Evolutionary conservation across 2,329 filamentous ascomycete genomes (phyloP).

Genomic region (Drechmeria coniospora): DNA sequence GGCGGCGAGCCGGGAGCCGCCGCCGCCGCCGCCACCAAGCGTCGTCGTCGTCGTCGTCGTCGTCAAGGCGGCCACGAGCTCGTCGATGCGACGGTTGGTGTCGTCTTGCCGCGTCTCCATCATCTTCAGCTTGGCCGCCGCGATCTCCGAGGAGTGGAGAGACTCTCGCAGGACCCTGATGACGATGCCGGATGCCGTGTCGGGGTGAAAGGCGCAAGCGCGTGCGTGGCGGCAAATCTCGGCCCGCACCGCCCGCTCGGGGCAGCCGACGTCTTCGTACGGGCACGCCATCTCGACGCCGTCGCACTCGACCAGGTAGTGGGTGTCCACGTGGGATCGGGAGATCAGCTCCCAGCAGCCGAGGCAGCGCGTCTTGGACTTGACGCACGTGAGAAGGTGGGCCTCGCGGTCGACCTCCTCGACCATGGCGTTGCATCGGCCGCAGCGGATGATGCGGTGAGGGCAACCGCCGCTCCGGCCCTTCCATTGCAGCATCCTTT

Average conservation of each 20-base stretch:
- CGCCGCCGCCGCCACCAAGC: constrained; percentile 6
- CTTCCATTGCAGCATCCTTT: constrained; percentile 33
- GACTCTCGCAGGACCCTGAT: constrained; percentile 31
- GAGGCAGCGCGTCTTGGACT: constrained; percentile 31
- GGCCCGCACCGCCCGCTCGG: constrained; percentile 17
- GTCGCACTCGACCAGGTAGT: constrained; percentile 32
- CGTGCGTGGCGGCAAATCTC: constrained; percentile 29
- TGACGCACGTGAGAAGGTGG: constrained; percentile 26
- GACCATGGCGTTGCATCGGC: constrained; percentile 36
- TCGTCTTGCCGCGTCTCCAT: constrained; percentile 19
- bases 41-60: constrained; percentile 24
- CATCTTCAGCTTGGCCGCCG: constrained; percentile 18
- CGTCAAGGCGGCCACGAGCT: no score
- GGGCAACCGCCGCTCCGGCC: constrained; percentile 36
- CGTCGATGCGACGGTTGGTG: constrained; percentile 15
- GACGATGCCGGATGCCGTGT: constrained; percentile 34
- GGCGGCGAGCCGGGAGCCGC: constrained; percentile 21
- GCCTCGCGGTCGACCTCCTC: constrained; percentile 25
- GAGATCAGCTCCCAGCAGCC: constrained; percentile 30
- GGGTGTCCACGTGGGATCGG: constrained; percentile 28
- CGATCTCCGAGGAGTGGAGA: constrained; percentile 26
- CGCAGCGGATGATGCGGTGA: constrained; percentile 35
- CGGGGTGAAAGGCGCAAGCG: constrained; percentile 34
- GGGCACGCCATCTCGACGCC: constrained; percentile 34
- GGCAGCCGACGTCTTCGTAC: constrained; percentile 21